phyloP scores from a whole-genome alignment of 2,329 filamentous ascomycete genomes.

The Didymella exigua region DNA sequence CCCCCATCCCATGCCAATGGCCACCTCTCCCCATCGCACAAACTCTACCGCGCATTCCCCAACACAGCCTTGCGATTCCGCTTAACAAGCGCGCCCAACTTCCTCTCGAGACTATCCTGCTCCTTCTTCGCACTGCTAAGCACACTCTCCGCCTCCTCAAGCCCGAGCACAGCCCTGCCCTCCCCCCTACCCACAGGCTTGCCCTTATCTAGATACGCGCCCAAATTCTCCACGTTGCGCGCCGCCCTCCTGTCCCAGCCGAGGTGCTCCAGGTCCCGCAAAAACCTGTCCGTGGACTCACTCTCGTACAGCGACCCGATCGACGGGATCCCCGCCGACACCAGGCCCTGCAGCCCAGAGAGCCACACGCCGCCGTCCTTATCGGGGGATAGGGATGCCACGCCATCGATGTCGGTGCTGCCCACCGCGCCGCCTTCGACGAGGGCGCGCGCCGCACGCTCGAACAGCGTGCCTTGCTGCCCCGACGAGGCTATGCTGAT shows the following conservation, averaged over 20 bases:
- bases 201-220: slow-evolving; percentile 23
- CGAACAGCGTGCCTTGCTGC: slow-evolving; percentile 21
- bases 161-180: slow-evolving; percentile 35
- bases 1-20: too few relatives aligned
- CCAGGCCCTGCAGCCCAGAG: slow-evolving; percentile 43
- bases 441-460: slow-evolving; percentile 43
- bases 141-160: slow-evolving; percentile 47
- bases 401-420: slow-evolving; percentile 40
- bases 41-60: neutral
- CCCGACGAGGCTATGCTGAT: slow-evolving; percentile 35
- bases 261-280: slow-evolving; percentile 9
- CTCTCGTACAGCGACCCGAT: neutral
- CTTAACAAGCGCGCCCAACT: slow-evolving; percentile 43
- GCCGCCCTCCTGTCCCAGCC: neutral
- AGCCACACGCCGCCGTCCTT: slow-evolving; percentile 44
- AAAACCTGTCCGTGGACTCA: neutral
- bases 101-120: slow-evolving; percentile 46
- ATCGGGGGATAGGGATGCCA: slow-evolving; percentile 44
- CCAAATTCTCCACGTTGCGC: neutral
- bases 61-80: slow-evolving; percentile 43
- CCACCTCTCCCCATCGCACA: neutral
- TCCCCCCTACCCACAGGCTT: slow-evolving; percentile 11
- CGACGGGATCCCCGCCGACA: slow-evolving; percentile 30
- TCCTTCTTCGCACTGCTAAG: slow-evolving; percentile 45
- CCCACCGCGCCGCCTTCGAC: slow-evolving; percentile 42